Conservation (phyloP, 1,139 yeast genomes). For the Hansenula anomala region DNA sequence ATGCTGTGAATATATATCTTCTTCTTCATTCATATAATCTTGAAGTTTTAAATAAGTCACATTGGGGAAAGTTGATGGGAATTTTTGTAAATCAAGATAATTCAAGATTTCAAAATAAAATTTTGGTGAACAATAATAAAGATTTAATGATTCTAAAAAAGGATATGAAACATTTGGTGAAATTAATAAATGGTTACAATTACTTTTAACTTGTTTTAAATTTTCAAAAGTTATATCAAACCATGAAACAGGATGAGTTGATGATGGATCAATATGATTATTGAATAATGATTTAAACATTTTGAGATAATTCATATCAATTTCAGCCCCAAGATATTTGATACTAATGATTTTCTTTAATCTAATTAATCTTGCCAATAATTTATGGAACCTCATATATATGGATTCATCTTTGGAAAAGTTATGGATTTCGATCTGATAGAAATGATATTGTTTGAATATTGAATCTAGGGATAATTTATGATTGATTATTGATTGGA, state of each 20-base stretch:
- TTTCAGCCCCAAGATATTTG: conserved; percentile 7
- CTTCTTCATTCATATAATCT: conserved; percentile 22
- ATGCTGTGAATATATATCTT: conserved; percentile 17
- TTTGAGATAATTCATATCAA: conserved; percentile 16
- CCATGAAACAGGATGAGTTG: neutral
- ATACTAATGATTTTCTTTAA: conserved; percentile 5
- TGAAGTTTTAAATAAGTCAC: conserved; percentile 14
- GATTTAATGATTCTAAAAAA: conserved; percentile 9
- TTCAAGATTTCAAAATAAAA: conserved; percentile 18
- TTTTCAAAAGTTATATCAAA: conserved; percentile 10
- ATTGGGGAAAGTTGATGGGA: conserved; percentile 11
- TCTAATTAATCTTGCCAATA: conserved; percentile 3
- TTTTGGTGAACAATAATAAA: conserved; percentile 20
- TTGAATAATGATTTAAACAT: conserved; percentile 17
- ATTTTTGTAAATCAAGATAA: conserved; percentile 9
- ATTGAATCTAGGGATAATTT: neutral
- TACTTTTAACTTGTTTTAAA: conserved; percentile 12
- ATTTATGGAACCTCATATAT: conserved; percentile 6
- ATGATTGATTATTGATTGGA: no score
- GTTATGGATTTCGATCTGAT: neutral
- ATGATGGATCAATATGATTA: neutral
- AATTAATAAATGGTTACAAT: conserved; percentile 17
- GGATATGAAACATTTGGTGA: conserved; percentile 11
- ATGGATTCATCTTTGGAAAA: no score
- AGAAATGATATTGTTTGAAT: conserved; percentile 2